A percentile compares a stretch with the other conserved stretches of the same genome.
Evolutionary conservation across 441 rosid species (phyloP).

Genomic region (Hura crepitans): DNA sequence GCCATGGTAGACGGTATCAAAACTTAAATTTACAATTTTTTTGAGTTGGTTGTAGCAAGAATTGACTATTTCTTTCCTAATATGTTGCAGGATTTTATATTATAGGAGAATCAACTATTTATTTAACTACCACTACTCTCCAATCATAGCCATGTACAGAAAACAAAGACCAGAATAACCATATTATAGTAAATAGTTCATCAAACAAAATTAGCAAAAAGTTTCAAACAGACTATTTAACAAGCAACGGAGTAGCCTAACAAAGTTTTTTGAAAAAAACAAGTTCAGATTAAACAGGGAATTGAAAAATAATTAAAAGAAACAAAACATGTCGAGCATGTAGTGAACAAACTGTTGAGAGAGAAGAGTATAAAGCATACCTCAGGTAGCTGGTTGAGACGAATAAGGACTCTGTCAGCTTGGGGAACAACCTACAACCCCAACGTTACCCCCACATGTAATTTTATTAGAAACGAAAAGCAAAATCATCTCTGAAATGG

Average conservation of each 20-base stretch:
- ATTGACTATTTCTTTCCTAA: no score
- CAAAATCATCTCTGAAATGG: background rate
- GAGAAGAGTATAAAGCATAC: constrained; percentile 26
- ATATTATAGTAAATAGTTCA: background rate
- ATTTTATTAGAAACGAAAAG: background rate
- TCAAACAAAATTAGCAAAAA: background rate
- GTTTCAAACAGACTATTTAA: background rate
- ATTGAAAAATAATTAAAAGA: background rate
- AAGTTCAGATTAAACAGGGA: background rate
- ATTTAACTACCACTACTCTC: no score
- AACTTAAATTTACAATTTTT: background rate
- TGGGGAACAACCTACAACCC: constrained; percentile 75
- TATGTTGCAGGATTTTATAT: no score
- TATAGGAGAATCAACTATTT: no score
- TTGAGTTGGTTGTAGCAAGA: no score
- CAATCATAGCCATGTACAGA: background rate
- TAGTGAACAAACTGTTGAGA: background rate
- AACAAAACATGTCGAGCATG: background rate
- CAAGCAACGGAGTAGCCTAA: background rate
- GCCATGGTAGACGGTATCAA: background rate
- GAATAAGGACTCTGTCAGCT: constrained; percentile 85
- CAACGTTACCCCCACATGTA: background rate
- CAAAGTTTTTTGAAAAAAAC: no score
- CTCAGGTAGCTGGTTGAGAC: constrained; percentile 71
- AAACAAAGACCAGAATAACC: background rate